Evolutionary conservation across 1,284 basidiomycete species (phyloP).

Genomic region (Omphalotus olearius): DNA sequence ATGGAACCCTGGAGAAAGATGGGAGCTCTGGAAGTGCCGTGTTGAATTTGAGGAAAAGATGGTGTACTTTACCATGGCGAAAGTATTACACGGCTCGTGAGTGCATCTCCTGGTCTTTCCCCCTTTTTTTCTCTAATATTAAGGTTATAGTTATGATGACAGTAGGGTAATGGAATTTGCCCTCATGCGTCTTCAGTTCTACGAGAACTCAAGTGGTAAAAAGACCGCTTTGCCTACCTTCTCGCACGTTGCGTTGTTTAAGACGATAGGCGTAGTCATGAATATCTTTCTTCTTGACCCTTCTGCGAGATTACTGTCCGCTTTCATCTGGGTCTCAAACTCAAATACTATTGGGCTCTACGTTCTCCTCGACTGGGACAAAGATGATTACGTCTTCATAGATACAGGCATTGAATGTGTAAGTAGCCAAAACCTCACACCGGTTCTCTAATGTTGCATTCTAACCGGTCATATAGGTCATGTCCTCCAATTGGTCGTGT

Average conservation of each 20-base stretch:
- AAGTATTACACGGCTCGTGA: slow-evolving; percentile 47
- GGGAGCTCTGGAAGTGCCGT: slow-evolving; percentile 74
- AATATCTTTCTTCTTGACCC: slow-evolving; percentile 74
- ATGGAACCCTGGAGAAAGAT: slow-evolving; percentile 61
- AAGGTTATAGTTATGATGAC: slow-evolving; percentile 34
- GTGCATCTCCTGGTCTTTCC: slow-evolving; percentile 22
- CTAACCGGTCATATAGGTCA: slow-evolving; percentile 31
- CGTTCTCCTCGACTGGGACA: slow-evolving; percentile 62
- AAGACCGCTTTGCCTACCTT: slow-evolving; percentile 39
- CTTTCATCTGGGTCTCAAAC: slow-evolving; percentile 58
- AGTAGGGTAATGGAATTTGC: slow-evolving; percentile 52
- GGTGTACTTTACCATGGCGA: slow-evolving; percentile 74
- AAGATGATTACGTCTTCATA: slow-evolving; percentile 60
- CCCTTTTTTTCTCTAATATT: not conserved
- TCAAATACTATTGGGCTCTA: slow-evolving; percentile 55
- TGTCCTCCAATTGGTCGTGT: slow-evolving; percentile 72
- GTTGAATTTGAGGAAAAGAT: slow-evolving; percentile 68
- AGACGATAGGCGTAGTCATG: slow-evolving; percentile 65
- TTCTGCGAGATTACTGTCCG: slow-evolving; percentile 51
- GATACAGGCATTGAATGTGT: slow-evolving; percentile 71
- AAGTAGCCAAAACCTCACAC: slow-evolving; percentile 22
- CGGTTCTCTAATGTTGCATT: slow-evolving; percentile 7
- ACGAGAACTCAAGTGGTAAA: slow-evolving; percentile 34
- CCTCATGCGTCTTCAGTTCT: slow-evolving; percentile 50
- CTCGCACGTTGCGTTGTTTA: slow-evolving; percentile 53